Conservation (phyloP, 305 asterid species). For the Solanum hybrid region DNA sequence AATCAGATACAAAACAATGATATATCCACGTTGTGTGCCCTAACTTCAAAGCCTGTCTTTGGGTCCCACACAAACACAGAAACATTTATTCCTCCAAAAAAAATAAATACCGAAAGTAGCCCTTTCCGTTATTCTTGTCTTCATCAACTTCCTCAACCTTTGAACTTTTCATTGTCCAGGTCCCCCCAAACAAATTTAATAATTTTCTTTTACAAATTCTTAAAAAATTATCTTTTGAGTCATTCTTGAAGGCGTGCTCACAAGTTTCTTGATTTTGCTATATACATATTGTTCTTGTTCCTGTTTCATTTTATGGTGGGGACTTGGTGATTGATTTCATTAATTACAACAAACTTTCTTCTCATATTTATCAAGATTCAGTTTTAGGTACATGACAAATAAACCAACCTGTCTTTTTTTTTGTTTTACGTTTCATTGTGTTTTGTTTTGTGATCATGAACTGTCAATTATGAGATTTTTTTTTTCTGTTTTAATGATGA, state of each 20-base stretch:
- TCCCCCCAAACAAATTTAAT: conserved; percentile 5
- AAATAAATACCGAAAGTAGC: conserved; percentile 25
- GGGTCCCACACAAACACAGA: not conserved
- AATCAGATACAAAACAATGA: not conserved
- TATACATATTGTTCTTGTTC: conserved; percentile 6
- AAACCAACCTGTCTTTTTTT: not conserved
- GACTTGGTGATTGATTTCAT: not conserved
- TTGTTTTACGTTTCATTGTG: not conserved
- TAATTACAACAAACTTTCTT: not conserved
- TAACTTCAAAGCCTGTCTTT: not conserved
- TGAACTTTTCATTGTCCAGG: conserved; percentile 14
- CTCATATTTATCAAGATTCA: conserved; percentile 10
- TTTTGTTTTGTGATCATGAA: not conserved
- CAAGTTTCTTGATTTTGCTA: conserved; percentile 17
- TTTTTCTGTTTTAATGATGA: not conserved
- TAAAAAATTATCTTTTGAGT: not conserved
- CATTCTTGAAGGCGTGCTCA: conserved; percentile 23
- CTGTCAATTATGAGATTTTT: not conserved
- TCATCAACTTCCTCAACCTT: conserved; percentile 14
- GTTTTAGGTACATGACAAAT: conserved; percentile 6
- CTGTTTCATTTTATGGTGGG: not conserved
- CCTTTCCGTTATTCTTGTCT: conserved; percentile 52
- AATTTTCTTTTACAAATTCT: not conserved
- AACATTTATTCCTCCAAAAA: conserved; percentile 9
- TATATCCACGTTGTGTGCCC: not conserved